Evolutionary conservation across 768 basidiomycete genomes (phyloP).

Genomic region (Tulasnella sp.): DNA sequence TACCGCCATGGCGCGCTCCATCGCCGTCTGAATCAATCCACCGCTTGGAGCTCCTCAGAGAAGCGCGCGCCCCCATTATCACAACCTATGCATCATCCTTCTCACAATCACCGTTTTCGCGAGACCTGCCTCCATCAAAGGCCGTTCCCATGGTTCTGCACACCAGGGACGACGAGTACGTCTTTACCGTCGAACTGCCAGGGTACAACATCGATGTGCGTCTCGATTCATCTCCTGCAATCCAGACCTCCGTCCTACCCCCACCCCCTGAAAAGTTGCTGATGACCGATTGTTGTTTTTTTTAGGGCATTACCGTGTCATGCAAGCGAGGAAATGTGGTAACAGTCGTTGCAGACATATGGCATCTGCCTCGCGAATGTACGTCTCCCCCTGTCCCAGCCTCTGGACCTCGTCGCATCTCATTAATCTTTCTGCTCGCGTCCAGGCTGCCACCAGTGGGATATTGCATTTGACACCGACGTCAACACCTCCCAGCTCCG

Average conservation of each 20-base stretch:
- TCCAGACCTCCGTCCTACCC: background rate
- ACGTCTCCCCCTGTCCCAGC: background rate
- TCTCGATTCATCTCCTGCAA: background rate
- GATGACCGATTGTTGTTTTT: background rate
- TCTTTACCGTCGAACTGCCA: slow-evolving; percentile 21
- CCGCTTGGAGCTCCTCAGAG: slow-evolving; percentile 22
- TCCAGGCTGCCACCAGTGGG: slow-evolving; percentile 22
- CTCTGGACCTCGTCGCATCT: background rate
- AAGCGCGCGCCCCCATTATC: slow-evolving; percentile 13
- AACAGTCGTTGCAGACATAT: slow-evolving; percentile 21
- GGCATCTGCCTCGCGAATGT: slow-evolving; percentile 24
- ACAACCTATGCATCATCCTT: slow-evolving; percentile 11
- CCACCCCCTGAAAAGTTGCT: background rate
- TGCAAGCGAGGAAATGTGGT: slow-evolving; percentile 23
- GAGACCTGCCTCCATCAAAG: slow-evolving; percentile 14
- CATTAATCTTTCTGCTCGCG: background rate
- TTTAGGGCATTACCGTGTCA: slow-evolving; percentile 22
- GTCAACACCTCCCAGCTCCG: slow-evolving; percentile 17
- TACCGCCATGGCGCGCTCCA: slow-evolving; percentile 2
- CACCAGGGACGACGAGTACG: slow-evolving; percentile 10
- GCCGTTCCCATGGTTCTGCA: slow-evolving; percentile 16
- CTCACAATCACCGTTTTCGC: background rate
- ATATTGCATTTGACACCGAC: slow-evolving; percentile 21
- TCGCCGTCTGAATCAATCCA: slow-evolving; percentile 17
- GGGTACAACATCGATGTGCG: slow-evolving; percentile 23